Base-by-base conservation (phyloP, 2,329 filamentous ascomycete species). In the Aschersonia sp. region DNA sequence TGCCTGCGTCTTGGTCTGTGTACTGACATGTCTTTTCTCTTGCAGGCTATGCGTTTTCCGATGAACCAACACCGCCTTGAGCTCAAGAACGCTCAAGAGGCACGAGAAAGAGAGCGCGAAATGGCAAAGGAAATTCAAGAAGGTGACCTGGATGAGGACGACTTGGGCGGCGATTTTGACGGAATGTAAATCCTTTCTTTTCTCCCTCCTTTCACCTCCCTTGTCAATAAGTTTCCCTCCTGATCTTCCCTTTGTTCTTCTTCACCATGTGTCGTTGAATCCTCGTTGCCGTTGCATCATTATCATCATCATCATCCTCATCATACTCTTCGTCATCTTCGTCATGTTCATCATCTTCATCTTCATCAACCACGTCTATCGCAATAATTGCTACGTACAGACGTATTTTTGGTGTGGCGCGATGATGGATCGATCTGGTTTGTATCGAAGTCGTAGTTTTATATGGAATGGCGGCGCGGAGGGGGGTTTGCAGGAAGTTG, bases 81-180 rank as follows among this genome's bases (percentile, higher is more conserved):
- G 68, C 76, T 98, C 48, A 97, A 95, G 77, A 97, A 94, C 59
- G 92, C 92, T 0, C 90, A 97, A 66, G 94, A 98, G 68, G 92
- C 92, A n/a, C 79, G 92, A 45, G 92, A 98, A 66, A 78, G 92
- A 22, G 92, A 98, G 72, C 79, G 92, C 14, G 92, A 98, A 68
- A 80, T 98, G 74, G 92, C 89, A 53, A 97, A 97, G 75, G 92
- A 98, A 73, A 97, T 98, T 61, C 87, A 95, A 67, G 92, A 97
- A 55, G 92, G 90, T 22, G 92, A 98, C 61, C 76, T 95, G 66
- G 92, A 97, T 58, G 92, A 95, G 58, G 92, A 95, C 60, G 92
- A 97, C 69, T 83, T 94, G 44, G 88, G 87, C 47, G 90, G 88
- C 49, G 90, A 95, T 60, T 97, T 95, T 66, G 92, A 97, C 59